phyloP scores from a whole-genome alignment of 371 early-diverging fungal genomes.

The Batkoa obscura region DNA sequence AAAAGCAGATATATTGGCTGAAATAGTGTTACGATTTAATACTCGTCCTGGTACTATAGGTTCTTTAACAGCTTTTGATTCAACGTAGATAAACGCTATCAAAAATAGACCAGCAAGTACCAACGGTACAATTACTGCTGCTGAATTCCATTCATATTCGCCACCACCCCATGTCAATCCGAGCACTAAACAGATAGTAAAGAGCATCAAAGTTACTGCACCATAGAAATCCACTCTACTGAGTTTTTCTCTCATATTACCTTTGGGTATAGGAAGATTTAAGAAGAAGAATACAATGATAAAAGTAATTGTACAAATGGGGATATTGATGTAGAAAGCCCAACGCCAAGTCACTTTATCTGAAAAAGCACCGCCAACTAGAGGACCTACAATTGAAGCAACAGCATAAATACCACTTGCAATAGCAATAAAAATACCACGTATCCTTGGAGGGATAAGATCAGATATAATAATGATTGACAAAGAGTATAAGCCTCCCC shows the following conservation, averaged over 20 bases:
- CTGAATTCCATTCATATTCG: constrained; percentile 42
- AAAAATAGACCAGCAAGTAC: constrained; percentile 35
- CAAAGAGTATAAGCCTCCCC: constrained; percentile 50
- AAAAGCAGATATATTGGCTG: constrained; percentile 22
- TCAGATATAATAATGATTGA: constrained; percentile 44
- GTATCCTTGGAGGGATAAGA: constrained; percentile 12
- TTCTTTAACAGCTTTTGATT: constrained; percentile 24
- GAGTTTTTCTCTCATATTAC: constrained; percentile 23
- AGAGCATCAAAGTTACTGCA: not conserved
- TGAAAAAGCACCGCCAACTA: constrained; percentile 51
- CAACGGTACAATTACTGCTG: constrained; percentile 27
- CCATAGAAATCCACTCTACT: constrained; percentile 12
- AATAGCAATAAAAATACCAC: constrained; percentile 29
- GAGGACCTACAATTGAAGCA: constrained; percentile 50
- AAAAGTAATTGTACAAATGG: constrained; percentile 33
- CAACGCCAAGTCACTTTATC: constrained; percentile 32
- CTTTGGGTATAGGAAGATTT: constrained; percentile 21
- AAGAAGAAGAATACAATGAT: constrained; percentile 27
- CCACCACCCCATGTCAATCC: constrained; percentile 12
- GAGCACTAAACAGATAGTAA: constrained; percentile 4
- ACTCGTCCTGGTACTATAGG: constrained; percentile 36
- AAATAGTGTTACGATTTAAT: constrained; percentile 20
- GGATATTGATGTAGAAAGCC: constrained; percentile 66
- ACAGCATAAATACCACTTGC: constrained; percentile 29
- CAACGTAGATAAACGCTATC: constrained; percentile 34